Conservation (phyloP, 1,139 yeast genomes). For the Lodderomyces margitis region DNA sequence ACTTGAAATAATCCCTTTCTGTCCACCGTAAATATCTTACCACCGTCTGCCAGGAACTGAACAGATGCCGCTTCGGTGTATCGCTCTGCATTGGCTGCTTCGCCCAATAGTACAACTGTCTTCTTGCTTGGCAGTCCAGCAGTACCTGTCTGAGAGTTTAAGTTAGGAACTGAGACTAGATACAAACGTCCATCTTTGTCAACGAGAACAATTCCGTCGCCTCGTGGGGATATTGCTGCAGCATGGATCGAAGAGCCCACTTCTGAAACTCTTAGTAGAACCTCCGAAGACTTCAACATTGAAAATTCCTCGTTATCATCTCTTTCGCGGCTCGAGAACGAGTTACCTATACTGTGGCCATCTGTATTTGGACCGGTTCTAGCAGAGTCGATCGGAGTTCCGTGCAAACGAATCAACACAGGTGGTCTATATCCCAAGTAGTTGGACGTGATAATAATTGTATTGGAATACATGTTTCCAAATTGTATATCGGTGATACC, state of each 20-base stretch:
- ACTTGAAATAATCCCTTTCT: constrained; percentile 75
- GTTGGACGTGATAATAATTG: constrained; percentile 37
- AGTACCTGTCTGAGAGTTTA: constrained; percentile 28
- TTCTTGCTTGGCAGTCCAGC: constrained; percentile 29
- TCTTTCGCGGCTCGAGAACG: constrained; percentile 20
- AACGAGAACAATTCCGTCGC: constrained; percentile 78
- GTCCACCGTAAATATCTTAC: constrained; percentile 71
- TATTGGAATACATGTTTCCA: constrained; percentile 35
- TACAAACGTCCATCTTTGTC: constrained; percentile 77
- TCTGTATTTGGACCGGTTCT: constrained; percentile 15
- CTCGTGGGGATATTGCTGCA: constrained; percentile 77
- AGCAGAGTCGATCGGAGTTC: constrained; percentile 30
- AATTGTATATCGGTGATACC: constrained; percentile 85
- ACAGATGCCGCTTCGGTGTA: constrained; percentile 73
- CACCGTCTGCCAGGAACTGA: constrained; percentile 76
- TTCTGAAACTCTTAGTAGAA: constrained; percentile 58
- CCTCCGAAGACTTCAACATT: constrained; percentile 31
- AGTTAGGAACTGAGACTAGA: constrained; percentile 63
- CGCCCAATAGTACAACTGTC: constrained; percentile 70
- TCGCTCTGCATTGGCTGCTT: constrained; percentile 70
- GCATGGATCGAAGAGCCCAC: constrained; percentile 79
- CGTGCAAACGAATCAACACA: constrained; percentile 35
- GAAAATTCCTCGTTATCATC: constrained; percentile 17
- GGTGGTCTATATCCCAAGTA: constrained; percentile 40
- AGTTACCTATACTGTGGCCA: constrained; percentile 19